phyloP scores from a whole-genome alignment of 805 yeast genomes.

The Alloascoidea africana region DNA sequence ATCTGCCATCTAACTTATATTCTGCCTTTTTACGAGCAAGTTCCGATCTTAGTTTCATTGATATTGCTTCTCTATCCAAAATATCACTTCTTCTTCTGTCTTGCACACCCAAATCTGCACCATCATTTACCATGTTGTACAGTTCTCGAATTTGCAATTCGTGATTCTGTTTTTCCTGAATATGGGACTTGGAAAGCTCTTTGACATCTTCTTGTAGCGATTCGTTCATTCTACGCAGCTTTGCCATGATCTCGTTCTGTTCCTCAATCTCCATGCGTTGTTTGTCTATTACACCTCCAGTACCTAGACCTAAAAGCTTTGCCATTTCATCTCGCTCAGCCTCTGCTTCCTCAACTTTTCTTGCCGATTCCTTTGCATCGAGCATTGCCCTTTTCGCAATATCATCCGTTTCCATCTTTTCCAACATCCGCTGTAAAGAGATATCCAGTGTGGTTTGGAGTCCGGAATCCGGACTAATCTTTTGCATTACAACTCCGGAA shows the following conservation, averaged over 20 bases:
- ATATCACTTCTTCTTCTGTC: not conserved
- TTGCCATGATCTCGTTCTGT: slow-evolving; percentile 35
- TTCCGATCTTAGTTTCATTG: not conserved
- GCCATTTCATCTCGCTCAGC: slow-evolving; percentile 38
- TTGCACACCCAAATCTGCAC: not conserved
- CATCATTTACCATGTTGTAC: slow-evolving; percentile 36
- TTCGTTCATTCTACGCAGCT: slow-evolving; percentile 40
- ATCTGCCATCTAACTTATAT: slow-evolving; percentile 24
- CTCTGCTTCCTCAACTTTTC: slow-evolving; percentile 29
- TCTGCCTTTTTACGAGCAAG: slow-evolving; percentile 13
- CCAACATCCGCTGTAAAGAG: slow-evolving; percentile 48
- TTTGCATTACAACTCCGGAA: slow-evolving; percentile 32
- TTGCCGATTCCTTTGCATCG: slow-evolving; percentile 29
- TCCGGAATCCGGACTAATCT: slow-evolving; percentile 18
- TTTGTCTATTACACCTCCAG: slow-evolving; percentile 40
- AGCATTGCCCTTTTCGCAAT: slow-evolving; percentile 46
- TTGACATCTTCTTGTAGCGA: slow-evolving; percentile 37
- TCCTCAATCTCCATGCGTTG: slow-evolving; percentile 37
- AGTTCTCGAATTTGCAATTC: slow-evolving; percentile 34
- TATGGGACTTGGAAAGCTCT: slow-evolving; percentile 27
- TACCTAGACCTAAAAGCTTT: slow-evolving; percentile 45
- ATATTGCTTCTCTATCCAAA: not conserved
- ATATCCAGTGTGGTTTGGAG: slow-evolving; percentile 50
- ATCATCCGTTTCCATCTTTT: slow-evolving; percentile 58
- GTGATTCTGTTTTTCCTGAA: slow-evolving; percentile 12